Conservation (phyloP, 2,329 filamentous ascomycete genomes). For the Aureobasidium sp. region DNA sequence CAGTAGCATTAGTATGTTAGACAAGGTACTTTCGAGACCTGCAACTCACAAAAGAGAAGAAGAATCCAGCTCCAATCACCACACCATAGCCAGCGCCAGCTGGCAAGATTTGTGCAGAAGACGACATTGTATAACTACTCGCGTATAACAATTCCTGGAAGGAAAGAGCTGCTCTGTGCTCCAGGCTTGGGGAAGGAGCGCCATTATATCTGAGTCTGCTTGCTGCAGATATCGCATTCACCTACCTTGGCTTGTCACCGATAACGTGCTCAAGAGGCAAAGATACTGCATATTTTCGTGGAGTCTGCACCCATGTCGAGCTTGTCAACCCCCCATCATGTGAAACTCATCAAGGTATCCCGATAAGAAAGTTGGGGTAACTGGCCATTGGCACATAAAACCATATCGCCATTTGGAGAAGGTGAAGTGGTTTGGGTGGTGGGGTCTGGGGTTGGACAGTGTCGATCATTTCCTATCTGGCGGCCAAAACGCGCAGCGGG, state of each 20-base stretch:
- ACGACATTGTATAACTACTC: not conserved
- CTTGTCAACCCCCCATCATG: not conserved
- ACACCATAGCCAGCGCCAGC: conserved; percentile 59
- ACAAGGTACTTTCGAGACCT: too few relatives aligned
- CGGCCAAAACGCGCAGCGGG: not conserved
- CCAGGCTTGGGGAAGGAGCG: not conserved
- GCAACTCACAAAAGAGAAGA: conserved; percentile 47
- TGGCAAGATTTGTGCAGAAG: conserved; percentile 9
- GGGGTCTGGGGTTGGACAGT: not conserved
- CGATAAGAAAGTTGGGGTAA: not conserved
- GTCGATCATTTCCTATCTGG: not conserved
- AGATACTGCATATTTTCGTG: not conserved
- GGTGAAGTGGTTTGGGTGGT: not conserved
- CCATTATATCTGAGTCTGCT: not conserved
- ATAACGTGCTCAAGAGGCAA: not conserved
- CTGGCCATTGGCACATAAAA: too few relatives aligned
- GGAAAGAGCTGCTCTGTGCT: too few relatives aligned
- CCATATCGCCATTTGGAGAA: not conserved
- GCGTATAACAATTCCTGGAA: not conserved
- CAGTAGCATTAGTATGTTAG: not conserved
- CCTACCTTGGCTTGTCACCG: not conserved
- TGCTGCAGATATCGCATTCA: not conserved
- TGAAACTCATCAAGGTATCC: not conserved
- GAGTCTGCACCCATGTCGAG: not conserved
- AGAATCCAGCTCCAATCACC: conserved; percentile 61